Percentiles rank a stretch among this genome's conserved stretches.
Evolutionary conservation across 2,329 filamentous ascomycete genomes (phyloP).

Genomic region (Fusarium clavum): DNA sequence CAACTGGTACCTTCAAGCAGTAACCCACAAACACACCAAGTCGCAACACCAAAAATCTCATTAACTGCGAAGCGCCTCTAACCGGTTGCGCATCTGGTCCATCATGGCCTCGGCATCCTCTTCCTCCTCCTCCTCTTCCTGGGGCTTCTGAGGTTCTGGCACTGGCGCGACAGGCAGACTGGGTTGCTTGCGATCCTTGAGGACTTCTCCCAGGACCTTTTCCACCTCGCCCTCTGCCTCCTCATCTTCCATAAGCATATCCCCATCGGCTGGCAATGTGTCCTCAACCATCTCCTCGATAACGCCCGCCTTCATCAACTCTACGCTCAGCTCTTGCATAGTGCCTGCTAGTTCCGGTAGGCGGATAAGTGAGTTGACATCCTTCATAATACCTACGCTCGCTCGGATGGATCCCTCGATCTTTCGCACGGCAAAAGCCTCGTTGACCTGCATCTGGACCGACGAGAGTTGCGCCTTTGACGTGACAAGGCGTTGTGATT

Average conservation of each 20-base stretch:
- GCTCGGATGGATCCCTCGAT: conserved; percentile 92
- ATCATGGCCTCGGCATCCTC: conserved; percentile 91
- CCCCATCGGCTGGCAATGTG: conserved; percentile 78
- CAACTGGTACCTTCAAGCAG: conserved; percentile 18
- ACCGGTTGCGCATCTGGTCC: conserved; percentile 90
- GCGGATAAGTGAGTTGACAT: conserved; percentile 87
- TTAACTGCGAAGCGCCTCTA: conserved; percentile 91
- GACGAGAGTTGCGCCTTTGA: conserved; percentile 91
- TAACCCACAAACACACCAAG: conserved; percentile 1
- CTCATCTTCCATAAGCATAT: conserved; percentile 80
- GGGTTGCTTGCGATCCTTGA: conserved; percentile 80
- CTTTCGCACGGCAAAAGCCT: conserved; percentile 94
- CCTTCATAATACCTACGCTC: conserved; percentile 94
- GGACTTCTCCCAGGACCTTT: conserved; percentile 89
- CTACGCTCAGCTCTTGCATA: conserved; percentile 87
- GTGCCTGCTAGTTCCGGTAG: conserved; percentile 88
- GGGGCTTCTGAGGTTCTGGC: conserved; percentile 63
- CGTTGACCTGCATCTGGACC: conserved; percentile 97
- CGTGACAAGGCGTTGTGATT: conserved; percentile 79
- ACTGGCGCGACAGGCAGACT: conserved; percentile 68
- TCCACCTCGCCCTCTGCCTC: conserved; percentile 86
- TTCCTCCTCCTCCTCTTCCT: conserved; percentile 69
- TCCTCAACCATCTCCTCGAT: conserved; percentile 98
- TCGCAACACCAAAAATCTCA: neutral
- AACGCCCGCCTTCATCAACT: conserved; percentile 93